Percentiles rank a stretch among this genome's conserved stretches.
Evolutionary conservation across 495 filamentous ascomycete species (phyloP).

Genomic region (Trichoderma gamsii): DNA sequence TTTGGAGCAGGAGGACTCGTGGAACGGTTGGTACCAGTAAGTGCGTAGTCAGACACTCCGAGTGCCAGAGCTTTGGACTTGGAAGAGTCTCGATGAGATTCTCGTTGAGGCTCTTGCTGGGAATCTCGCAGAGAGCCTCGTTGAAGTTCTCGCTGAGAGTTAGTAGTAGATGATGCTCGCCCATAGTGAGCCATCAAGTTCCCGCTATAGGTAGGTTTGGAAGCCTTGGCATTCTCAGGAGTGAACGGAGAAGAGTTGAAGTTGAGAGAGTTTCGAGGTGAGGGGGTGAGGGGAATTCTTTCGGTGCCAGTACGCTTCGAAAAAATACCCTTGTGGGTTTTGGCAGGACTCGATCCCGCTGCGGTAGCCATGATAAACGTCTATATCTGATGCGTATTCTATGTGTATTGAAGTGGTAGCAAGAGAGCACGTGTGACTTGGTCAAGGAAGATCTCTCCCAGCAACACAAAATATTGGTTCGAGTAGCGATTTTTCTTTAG

Average conservation of each 20-base stretch:
- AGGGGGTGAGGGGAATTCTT: conserved; percentile 90
- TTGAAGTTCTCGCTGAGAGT: not conserved
- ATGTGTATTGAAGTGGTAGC: conserved; percentile 24
- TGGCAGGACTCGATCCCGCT: conserved; percentile 83
- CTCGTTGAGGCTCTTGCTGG: not conserved
- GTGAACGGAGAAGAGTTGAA: conserved; percentile 68
- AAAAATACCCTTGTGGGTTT: conserved; percentile 86
- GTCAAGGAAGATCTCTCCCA: not conserved
- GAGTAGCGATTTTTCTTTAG: not conserved
- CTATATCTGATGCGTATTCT: conserved; percentile 21
- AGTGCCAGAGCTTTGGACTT: conserved; percentile 94
- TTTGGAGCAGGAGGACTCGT: conserved; percentile 69
- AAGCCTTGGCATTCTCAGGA: conserved; percentile 56
- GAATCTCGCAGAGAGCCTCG: not conserved
- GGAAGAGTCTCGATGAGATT: conserved; percentile 61
- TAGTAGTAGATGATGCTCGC: conserved; percentile 31
- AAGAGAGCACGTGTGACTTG: not conserved
- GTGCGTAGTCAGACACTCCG: conserved; percentile 84
- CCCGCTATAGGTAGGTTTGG: conserved; percentile 65
- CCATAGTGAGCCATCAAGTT: conserved; percentile 71
- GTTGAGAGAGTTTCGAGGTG: conserved; percentile 60
- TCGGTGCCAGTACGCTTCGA: conserved; percentile 87
- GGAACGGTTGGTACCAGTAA: conserved; percentile 69
- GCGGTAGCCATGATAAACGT: conserved; percentile 71
- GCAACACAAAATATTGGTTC: too few relatives aligned